Percentiles rank a stretch among this genome's conserved stretches.
These are phyloP conservation scores for Fraxinus anomala DNA, from an alignment of 257 asterid species.

Conservation along the genomic window DNA sequence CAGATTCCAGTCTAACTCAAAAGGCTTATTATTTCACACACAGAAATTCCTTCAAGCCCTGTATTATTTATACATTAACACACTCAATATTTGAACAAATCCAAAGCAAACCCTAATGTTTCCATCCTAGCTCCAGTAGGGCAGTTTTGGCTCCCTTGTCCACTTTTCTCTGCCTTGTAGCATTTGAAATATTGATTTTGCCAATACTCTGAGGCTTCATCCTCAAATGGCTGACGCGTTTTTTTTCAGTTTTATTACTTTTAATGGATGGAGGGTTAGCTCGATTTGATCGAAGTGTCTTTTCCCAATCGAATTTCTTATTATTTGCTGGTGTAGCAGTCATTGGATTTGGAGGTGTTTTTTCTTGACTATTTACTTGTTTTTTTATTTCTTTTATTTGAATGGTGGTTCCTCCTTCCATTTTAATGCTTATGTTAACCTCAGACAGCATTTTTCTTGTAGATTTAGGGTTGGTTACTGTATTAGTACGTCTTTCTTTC, in stretches of 20 bases:
- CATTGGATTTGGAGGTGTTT: background rate
- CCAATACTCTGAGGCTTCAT: background rate
- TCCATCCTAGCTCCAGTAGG: slow-evolving; percentile 39
- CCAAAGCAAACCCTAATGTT: slow-evolving; percentile 3
- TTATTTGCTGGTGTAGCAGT: background rate
- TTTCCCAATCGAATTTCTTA: slow-evolving; percentile 56
- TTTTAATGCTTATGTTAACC: slow-evolving; percentile 59
- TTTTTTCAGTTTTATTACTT: background rate
- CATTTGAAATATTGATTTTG: background rate
- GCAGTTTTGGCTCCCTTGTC: slow-evolving; percentile 24
- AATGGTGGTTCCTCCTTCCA: slow-evolving; percentile 61
- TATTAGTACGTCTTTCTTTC: slow-evolving; percentile 32
- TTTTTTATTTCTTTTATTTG: slow-evolving; percentile 65
- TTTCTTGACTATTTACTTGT: slow-evolving; percentile 24
- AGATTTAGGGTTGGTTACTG: background rate
- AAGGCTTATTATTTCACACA: slow-evolving; percentile 16
- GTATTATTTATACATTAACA: background rate
- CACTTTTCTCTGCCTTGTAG: slow-evolving; percentile 13
- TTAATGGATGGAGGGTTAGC: background rate
- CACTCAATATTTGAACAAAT: slow-evolving; percentile 2
- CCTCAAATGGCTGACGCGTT: background rate
- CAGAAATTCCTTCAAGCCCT: background rate
- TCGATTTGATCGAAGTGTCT: slow-evolving; percentile 51
- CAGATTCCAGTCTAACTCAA: background rate
- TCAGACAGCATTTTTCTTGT: slow-evolving; percentile 38